A percentile compares a stretch with the other conserved stretches of the same genome.
Evolutionary conservation across 352 stramenopile genomes (phyloP).

Genomic region (Pythium plurisporium): DNA sequence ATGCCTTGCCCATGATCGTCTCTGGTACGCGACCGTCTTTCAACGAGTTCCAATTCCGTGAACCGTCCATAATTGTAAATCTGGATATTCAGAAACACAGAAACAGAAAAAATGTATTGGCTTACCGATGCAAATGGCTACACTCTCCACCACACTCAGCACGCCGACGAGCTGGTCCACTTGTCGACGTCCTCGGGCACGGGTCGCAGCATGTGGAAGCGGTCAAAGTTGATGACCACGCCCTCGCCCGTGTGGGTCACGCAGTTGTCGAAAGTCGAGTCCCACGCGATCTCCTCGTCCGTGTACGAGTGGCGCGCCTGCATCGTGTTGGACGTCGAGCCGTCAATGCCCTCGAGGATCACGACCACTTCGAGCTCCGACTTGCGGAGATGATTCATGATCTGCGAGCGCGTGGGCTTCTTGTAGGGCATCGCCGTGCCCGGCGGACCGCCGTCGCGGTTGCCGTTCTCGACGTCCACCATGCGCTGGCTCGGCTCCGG

Average conservation of each 20-base stretch:
- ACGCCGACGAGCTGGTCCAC: constrained; percentile 18
- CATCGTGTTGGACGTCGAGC: constrained; percentile 85
- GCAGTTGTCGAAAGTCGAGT: constrained; percentile 75
- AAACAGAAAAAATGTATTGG: neutral
- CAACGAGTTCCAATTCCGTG: neutral
- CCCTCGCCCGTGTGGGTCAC: constrained; percentile 53
- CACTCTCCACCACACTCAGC: neutral
- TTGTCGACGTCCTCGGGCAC: constrained; percentile 47
- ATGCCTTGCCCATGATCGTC: constrained; percentile 59
- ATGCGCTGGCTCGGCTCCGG: constrained; percentile 67
- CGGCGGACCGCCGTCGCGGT: no score
- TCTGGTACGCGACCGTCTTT: neutral
- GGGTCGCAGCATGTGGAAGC: constrained; percentile 80
- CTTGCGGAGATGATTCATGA: constrained; percentile 52
- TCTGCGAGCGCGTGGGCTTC: constrained; percentile 41
- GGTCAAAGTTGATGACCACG: constrained; percentile 77
- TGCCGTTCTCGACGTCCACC: constrained; percentile 84
- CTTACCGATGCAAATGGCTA: neutral
- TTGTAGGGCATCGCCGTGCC: no score
- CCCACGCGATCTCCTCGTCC: constrained; percentile 74
- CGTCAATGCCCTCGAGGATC: constrained; percentile 81
- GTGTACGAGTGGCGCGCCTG: constrained; percentile 82
- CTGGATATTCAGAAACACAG: neutral
- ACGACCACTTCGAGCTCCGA: constrained; percentile 77
- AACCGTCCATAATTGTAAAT: neutral